Evolutionary conservation across 495 filamentous ascomycete species (phyloP), one percentile per base, ranked within the genome.

Genomic region (Chlorociboria aeruginascens): DNA sequence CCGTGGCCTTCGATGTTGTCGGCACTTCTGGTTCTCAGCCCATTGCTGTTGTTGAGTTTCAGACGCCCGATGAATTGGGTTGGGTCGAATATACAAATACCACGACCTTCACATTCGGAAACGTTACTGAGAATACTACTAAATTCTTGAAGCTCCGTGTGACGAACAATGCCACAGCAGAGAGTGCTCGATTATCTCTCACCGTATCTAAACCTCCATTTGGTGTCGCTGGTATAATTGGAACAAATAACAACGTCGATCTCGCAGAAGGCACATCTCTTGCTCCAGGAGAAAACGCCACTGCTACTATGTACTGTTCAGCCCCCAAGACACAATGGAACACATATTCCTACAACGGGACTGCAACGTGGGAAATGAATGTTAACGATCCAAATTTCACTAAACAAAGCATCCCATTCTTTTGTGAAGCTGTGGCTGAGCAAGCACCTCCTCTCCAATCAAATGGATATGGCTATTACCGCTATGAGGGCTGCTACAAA

Each of bases 201-300:
- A 74, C 72, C 6, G 65, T 72, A 14, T 72, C 69, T 3, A 74
- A 74, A 49, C 70, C 70, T 1, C 65, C 72, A 37, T 64, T 65
- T 46, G 61, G 67, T 39, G 45, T 61, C 12, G 45, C 59, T 29
- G 61, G 62, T 43, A 63, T 71, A 35, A 60, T 68, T 47, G 58
- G 59, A 25, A 61, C 61, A 29, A 50, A 59, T 46, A 72, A 71
- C 45, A 57, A 62, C 6, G 64, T 70, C 30, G 70, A 76, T 51
- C 58, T 76, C 3, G 69, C 63, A 10, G 72, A 76, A 57, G 72
- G 72, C 3, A 68, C 69, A 8, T 59, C 55, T n/a, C 51, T 76
- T 30, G 57, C 57, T 1, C 56, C 66, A 3, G 68, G 68, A 11
- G 45, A 66, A 25, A 69, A 58, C 8, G 62, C 60, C 6, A 65